Evolutionary conservation across 345 rosid genomes (phyloP).

Genomic region (Streptanthus diversifolius): DNA sequence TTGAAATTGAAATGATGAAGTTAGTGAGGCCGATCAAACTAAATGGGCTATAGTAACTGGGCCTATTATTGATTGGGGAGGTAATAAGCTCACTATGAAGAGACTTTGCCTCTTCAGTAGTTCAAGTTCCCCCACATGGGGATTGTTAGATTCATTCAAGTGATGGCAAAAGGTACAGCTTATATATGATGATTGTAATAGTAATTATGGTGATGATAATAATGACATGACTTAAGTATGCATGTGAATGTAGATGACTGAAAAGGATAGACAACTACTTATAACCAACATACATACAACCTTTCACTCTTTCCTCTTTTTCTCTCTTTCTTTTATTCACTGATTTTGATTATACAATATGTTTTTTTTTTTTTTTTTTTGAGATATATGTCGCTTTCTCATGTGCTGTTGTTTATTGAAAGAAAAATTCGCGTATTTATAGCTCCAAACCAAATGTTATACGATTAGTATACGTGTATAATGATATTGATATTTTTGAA

Average conservation of each 20-base stretch:
- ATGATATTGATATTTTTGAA: background rate
- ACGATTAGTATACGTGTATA: background rate
- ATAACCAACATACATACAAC: background rate
- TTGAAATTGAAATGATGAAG: background rate
- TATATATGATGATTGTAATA: background rate
- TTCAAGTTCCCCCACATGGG: background rate
- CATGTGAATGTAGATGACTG: constrained; percentile 26
- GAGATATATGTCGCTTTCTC: background rate
- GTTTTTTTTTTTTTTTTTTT: background rate
- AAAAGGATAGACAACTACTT: constrained; percentile 20
- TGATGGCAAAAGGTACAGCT: constrained; percentile 10
- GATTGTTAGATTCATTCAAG: background rate
- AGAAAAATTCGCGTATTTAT: background rate
- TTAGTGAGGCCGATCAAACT: background rate
- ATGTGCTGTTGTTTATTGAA: background rate
- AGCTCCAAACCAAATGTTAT: background rate
- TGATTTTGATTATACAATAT: background rate
- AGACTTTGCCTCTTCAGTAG: background rate
- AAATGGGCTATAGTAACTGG: background rate
- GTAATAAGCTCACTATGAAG: background rate
- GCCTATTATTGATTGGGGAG: background rate
- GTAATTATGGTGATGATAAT: background rate
- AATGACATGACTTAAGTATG: constrained; percentile 3
- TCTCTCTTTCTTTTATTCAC: background rate
- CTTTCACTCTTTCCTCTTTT: background rate